Evolutionary conservation across 306 rosid genomes (phyloP).

Genomic region (Cicer pinnatifidum): DNA sequence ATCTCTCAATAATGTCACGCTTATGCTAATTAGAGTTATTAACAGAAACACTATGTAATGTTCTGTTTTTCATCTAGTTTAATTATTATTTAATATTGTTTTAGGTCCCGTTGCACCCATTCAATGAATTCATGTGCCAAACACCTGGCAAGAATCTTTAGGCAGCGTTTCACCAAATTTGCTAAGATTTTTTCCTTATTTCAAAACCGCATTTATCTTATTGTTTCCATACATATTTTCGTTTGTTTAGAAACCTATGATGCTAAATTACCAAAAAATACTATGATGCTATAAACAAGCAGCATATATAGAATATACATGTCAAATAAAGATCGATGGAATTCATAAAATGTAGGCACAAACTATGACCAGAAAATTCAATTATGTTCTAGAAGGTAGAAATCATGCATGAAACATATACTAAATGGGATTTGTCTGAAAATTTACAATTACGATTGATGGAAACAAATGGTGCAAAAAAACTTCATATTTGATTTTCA

Average conservation of each 20-base stretch:
- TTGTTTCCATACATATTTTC: neutral
- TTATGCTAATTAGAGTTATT: neutral
- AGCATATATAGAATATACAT: neutral
- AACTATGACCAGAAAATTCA: neutral
- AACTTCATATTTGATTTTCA: constrained; percentile 11
- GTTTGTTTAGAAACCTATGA: neutral
- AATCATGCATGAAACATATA: constrained; percentile 14
- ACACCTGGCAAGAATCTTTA: constrained; percentile 23
- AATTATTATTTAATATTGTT: constrained; percentile 2
- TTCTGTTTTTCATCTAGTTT: constrained; percentile 12
- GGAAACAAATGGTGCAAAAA: neutral
- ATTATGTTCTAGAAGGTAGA: constrained; percentile 10
- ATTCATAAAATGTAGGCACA: neutral
- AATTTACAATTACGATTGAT: constrained; percentile 12
- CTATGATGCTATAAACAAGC: too few species aligned
- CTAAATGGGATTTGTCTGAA: constrained; percentile 1
- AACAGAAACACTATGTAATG: neutral
- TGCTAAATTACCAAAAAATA: neutral
- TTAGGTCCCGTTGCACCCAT: constrained; percentile 12
- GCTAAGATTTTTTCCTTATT: neutral
- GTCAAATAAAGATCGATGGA: neutral
- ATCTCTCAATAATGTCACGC: neutral
- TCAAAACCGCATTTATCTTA: neutral
- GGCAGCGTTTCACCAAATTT: neutral
- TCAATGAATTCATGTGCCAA: constrained; percentile 35